phyloP scores from a whole-genome alignment of 768 basidiomycete species.

The Boletus edulis region DNA sequence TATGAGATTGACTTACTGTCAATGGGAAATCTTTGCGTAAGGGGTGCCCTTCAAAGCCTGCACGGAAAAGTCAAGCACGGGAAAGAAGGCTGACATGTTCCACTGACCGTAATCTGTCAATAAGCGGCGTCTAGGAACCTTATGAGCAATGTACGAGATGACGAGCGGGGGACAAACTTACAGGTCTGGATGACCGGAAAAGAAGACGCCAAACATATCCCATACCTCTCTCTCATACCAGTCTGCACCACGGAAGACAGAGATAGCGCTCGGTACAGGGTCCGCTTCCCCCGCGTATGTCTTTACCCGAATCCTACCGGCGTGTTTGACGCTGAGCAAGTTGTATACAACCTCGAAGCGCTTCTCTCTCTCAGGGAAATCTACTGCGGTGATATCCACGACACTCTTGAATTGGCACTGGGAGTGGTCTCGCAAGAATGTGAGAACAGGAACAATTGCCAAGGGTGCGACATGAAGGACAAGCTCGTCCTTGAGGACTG shows the following conservation, averaged over 20 bases:
- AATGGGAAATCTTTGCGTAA: slow-evolving; percentile 97
- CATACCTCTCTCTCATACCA: slow-evolving; percentile 99
- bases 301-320: slow-evolving; percentile 91
- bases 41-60: slow-evolving; percentile 96
- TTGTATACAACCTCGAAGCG: slow-evolving; percentile 98
- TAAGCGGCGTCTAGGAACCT: slow-evolving; percentile 74
- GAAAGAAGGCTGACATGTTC: background rate
- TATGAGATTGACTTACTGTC: slow-evolving; percentile 62
- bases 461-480: slow-evolving; percentile 84
- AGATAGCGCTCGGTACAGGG: slow-evolving; percentile 78
- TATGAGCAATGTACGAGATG: slow-evolving; percentile 14
- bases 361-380: slow-evolving; percentile 90
- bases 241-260: slow-evolving; percentile 87
- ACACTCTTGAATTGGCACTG: slow-evolving; percentile 92
- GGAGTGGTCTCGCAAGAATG: slow-evolving; percentile 92
- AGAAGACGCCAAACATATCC: slow-evolving; percentile 98
- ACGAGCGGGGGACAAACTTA: slow-evolving; percentile 39
- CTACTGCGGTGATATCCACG: slow-evolving; percentile 94
- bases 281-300: slow-evolving; percentile 94
- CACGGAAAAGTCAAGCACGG: background rate
- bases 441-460: slow-evolving; percentile 79
- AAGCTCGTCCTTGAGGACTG: slow-evolving; percentile 93
- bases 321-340: slow-evolving; percentile 75
- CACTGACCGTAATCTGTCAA: slow-evolving; percentile 91
- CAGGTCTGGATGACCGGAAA: slow-evolving; percentile 95